phyloP scores from a whole-genome alignment of 768 basidiomycete species.

The Boletus rex-veris region DNA sequence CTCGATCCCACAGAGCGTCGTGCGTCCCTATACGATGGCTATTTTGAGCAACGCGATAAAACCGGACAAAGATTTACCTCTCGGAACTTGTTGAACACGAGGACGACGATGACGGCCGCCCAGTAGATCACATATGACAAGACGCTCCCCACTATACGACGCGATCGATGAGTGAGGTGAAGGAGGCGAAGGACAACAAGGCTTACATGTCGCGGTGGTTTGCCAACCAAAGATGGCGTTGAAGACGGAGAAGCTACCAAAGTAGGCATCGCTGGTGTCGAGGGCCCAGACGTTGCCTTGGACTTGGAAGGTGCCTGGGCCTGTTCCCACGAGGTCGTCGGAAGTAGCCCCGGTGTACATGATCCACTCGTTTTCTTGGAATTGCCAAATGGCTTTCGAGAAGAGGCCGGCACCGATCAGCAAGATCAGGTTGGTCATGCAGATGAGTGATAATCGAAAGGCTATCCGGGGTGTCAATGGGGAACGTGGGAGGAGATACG shows the following conservation, averaged over 20 bases:
- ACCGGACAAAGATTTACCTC: conserved; percentile 36
- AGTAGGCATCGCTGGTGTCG: conserved; percentile 69
- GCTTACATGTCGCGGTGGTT: conserved; percentile 69
- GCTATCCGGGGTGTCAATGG: conserved; percentile 36
- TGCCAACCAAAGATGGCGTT: conserved; percentile 85
- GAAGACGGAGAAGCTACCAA: conserved; percentile 77
- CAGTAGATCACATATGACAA: conserved; percentile 93
- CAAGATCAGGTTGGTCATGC: conserved; percentile 88
- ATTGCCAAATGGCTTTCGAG: conserved; percentile 69
- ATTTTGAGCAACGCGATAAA: neutral
- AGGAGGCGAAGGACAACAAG: neutral
- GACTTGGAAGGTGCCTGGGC: conserved; percentile 82
- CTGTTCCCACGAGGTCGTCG: conserved; percentile 64
- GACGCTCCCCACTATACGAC: conserved; percentile 59
- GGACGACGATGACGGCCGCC: conserved; percentile 68
- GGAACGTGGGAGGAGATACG: too few species aligned
- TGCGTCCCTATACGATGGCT: conserved; percentile 50
- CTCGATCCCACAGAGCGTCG: conserved; percentile 56
- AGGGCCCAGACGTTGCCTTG: conserved; percentile 87
- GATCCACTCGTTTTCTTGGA: conserved; percentile 68
- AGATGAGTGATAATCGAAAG: conserved; percentile 81
- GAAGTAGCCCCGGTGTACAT: conserved; percentile 67
- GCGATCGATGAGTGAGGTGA: neutral
- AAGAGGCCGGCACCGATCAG: conserved; percentile 95
- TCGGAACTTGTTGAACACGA: conserved; percentile 65